Evolutionary conservation across 139 green algal species (phyloP).

Genomic region (Ettlia oleoabundans): DNA sequence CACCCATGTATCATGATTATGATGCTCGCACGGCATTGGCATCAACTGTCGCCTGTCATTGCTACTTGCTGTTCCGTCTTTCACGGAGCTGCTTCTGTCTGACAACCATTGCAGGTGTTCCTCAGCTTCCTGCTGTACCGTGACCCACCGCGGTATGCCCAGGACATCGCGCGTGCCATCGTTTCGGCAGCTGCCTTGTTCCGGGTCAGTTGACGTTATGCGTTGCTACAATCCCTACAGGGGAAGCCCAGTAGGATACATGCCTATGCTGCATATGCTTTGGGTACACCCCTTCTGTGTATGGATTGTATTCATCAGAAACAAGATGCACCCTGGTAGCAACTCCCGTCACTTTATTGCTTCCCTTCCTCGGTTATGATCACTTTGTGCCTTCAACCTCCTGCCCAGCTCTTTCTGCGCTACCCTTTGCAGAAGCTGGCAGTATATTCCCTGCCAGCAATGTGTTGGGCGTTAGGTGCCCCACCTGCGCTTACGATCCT

Average conservation of each 20-base stretch:
- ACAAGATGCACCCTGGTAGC: no score
- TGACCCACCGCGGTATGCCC: conserved; percentile 38
- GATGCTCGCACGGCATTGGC: no score
- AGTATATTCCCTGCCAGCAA: background rate
- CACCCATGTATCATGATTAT: no score
- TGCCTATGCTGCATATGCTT: no score
- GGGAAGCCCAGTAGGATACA: no score
- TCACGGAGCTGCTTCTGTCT: background rate
- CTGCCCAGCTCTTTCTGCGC: background rate
- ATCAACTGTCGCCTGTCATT: background rate
- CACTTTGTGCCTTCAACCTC: background rate
- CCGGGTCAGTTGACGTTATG: conserved; percentile 48
- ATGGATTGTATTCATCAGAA: no score
- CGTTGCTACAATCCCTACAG: no score
- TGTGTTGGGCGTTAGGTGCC: conserved; percentile 86
- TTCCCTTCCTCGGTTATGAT: no score
- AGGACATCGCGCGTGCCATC: conserved; percentile 54
- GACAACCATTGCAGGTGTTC: conserved; percentile 45
- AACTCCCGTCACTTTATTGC: no score
- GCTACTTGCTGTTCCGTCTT: background rate
- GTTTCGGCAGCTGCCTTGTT: conserved; percentile 60
- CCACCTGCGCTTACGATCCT: conserved; percentile 75
- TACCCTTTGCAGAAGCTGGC: background rate
- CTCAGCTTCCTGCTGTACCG: conserved; percentile 75
- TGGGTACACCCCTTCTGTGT: no score